Evolutionary conservation across 2,329 filamentous ascomycete species (phyloP), one percentile per base, ranked within the genome.

Genomic region (Rhexocercosporidium sp.): DNA sequence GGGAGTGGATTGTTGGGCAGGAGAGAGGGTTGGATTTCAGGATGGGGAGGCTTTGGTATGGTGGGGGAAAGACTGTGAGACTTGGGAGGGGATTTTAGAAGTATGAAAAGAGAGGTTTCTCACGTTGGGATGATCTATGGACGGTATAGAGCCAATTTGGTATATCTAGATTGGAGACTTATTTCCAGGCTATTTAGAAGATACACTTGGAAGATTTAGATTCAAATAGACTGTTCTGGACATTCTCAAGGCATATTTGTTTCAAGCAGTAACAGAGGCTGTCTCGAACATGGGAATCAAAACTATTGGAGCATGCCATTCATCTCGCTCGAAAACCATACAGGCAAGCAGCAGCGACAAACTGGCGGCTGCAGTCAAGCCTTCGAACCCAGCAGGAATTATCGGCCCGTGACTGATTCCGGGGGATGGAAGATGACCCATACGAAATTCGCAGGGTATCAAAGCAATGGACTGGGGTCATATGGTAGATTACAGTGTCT

Each of bases 1-100:
- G 91, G 0, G 91, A 96, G 75, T 97, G 95, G 94, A 81, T 92
- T 27, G 89, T 97, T n/a, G 94, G 95, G 0, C 88, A 96, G 73
- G 93, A 95, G 77, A 90, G 84, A 73, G 94, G 94, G 0, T 80
- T 97, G 64, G 92, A 95, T 75, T 88, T 88, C 66, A 86, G 92
- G 53, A 87, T 85, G 70, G 95, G 95, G 0, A 83, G 85, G 6
- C 79, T 97, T 53, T 98, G 94, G 94, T 97, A 97, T 81, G 95
- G 91, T 41, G 92, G 89, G 29, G 94, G 94, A 0, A 85, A 91
- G 70, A 91, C 88, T 3, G 84, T 97, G 67, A 80, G 84, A 75
- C 63, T 84, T 20, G 88, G 88, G 20, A 87, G 89, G 77, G 88
- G 88, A 0, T 90, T 89, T 75, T 90, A 65, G 29, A 49, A 16